Evolutionary conservation across 164 flowering plant species (phyloP), one percentile per base, ranked within the genome.

Genomic region (Chimonanthus salicifolius): DNA sequence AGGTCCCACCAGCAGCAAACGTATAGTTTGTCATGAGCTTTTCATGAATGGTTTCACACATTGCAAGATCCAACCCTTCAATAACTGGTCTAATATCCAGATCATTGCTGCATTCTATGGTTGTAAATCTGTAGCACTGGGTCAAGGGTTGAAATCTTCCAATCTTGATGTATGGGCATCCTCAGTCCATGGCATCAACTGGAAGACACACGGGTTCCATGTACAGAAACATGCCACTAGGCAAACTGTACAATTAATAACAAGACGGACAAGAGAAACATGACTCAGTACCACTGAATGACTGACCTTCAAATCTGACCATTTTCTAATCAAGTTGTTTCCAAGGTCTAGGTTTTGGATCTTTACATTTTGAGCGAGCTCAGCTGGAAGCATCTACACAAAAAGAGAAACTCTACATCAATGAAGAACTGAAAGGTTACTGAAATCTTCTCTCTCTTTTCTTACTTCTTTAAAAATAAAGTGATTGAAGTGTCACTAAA

Each of bases 311-410:
- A 94, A 76, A 47, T 78, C 89, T 20, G 94, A 60, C 89, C 88
- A 84, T 6, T 80, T 89, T 7, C 79, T 74, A 78, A 94, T 87
- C 74, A 70, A 81, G 79, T 94, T 92, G 84, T 91, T 86, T 69
- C 99, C 98, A 74, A 92, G 44, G 73, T 92, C 98, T 71, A 94
- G 81, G 80, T 77, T 88, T 81, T 77, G 91, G 48, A 91, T 87
- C 74, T 79, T 91, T 51, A 11, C 76, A 79, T 89, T 92, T 54
- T 46, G 80, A 21, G 82, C 78, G 78, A 92, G 73, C 80, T 88
- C 99, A 49, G 77, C 78, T 10, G 97, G 98, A 49, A 94, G 84
- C 75, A 74, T 72, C 99, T 94, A 74, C 58, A 54, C 16, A 62
- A 68, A 71, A 67, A 58, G 71, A 63, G 20, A 44, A 58, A 46